A percentile compares a stretch with the other conserved stretches of the same genome.
These are phyloP conservation scores for Schizopora paradoxa DNA, from an alignment of 1,284 basidiomycete species.

Conservation along the genomic window DNA sequence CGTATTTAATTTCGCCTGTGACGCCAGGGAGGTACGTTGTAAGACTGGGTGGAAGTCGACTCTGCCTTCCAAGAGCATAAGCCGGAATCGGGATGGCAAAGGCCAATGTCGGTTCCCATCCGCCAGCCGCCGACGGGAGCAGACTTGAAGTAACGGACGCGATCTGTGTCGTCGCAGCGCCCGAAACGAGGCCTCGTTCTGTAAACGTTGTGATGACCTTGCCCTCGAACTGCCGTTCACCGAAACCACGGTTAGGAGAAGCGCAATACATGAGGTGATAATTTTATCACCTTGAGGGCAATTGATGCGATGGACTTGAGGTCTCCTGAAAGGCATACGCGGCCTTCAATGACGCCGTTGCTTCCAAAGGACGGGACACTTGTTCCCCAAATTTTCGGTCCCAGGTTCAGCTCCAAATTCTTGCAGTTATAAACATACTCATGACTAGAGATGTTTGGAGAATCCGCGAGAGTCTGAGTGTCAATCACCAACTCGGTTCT, in stretches of 20 bases:
- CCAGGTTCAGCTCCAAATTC: conserved; percentile 37
- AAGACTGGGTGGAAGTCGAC: conserved; percentile 37
- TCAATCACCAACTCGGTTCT: conserved; percentile 6
- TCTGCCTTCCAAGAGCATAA: conserved; percentile 26
- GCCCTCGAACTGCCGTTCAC: conserved; percentile 40
- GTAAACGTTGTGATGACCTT: conserved; percentile 32
- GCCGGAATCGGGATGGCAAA: conserved; percentile 39
- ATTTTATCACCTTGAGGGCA: conserved; percentile 30
- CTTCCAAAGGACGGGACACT: conserved; percentile 38
- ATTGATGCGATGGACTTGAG: conserved; percentile 34
- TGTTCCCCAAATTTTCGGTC: conserved; percentile 36
- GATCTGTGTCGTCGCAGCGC: conserved; percentile 20
- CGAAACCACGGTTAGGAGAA: conserved; percentile 7
- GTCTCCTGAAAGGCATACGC: conserved; percentile 31
- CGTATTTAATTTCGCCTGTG: conserved; percentile 36
- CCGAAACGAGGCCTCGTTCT: conserved; percentile 26
- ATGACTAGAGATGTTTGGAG: conserved; percentile 21
- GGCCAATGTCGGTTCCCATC: conserved; percentile 27
- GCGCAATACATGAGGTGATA: not conserved
- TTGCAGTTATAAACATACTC: conserved; percentile 36
- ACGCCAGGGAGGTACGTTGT: conserved; percentile 33
- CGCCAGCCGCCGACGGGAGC: conserved; percentile 24
- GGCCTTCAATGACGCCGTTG: conserved; percentile 36
- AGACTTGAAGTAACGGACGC: conserved; percentile 30
- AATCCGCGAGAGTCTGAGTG: not conserved